phyloP scores from a whole-genome alignment of 192 early-diverging fungal genomes.

The Backusella macrospora region DNA sequence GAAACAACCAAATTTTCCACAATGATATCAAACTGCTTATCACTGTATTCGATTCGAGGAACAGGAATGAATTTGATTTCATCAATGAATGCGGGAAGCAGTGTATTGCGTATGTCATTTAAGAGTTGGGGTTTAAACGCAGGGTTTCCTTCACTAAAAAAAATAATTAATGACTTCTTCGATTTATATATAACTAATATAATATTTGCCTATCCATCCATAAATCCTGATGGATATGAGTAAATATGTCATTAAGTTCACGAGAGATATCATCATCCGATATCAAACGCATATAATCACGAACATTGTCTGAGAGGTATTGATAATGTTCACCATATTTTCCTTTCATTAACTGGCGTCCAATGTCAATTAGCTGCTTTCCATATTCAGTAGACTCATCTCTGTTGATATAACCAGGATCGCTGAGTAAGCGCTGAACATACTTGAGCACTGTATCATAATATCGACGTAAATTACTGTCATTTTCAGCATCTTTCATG shows the following conservation, averaged over 20 bases:
- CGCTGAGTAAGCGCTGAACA: conserved; percentile 30
- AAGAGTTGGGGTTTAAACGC: conserved; percentile 48
- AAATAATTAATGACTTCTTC: background rate
- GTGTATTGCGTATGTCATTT: conserved; percentile 43
- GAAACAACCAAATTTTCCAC: conserved; percentile 49
- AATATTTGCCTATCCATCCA: conserved; percentile 40
- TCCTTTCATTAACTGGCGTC: conserved; percentile 27
- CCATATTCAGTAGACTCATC: conserved; percentile 31
- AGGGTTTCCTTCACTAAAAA: conserved; percentile 39
- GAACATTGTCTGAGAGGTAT: conserved; percentile 24
- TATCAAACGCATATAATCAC: conserved; percentile 28
- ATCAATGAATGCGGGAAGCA: conserved; percentile 44
- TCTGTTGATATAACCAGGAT: conserved; percentile 41
- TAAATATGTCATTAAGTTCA: conserved; percentile 35
- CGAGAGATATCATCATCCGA: conserved; percentile 31
- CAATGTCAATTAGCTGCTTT: conserved; percentile 25
- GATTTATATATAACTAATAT: background rate
- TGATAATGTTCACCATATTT: conserved; percentile 37
- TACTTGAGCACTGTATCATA: conserved; percentile 29
- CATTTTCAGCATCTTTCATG: conserved; percentile 22
- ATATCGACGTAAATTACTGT: conserved; percentile 35
- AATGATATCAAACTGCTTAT: conserved; percentile 44
- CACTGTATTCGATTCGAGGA: conserved; percentile 47
- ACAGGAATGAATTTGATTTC: conserved; percentile 48
- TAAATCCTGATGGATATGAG: conserved; percentile 37